Evolutionary conservation across 495 filamentous ascomycete species (phyloP).

Genomic region (Rhypophila decipiens): DNA sequence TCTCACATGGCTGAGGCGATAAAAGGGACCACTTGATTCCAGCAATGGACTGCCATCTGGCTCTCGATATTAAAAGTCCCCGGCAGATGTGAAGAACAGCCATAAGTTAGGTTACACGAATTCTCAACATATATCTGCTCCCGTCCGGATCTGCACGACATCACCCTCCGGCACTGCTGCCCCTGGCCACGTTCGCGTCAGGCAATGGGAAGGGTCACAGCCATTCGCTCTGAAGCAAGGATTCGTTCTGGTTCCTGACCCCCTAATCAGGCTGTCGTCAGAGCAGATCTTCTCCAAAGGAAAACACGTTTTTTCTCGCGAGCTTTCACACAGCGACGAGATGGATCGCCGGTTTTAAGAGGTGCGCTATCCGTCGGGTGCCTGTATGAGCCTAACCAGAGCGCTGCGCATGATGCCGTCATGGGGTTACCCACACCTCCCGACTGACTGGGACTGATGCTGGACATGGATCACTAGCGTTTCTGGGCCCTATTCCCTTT

Average conservation of each 20-base stretch:
- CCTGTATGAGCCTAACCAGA: slow-evolving; percentile 8
- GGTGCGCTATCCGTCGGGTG: slow-evolving; percentile 14
- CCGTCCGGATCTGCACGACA: not conserved
- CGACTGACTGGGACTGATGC: slow-evolving; percentile 12
- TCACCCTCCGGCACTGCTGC: not conserved
- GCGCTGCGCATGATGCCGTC: slow-evolving; percentile 9
- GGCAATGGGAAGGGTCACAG: not conserved
- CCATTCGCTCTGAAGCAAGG: too few species aligned
- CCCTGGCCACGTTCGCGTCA: too few species aligned
- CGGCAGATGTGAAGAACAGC: too few species aligned
- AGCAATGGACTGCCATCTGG: not conserved
- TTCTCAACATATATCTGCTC: not conserved
- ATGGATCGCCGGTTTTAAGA: not conserved
- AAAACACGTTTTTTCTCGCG: not conserved
- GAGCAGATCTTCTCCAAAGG: not conserved
- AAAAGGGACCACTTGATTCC: not conserved
- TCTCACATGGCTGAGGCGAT: too few species aligned
- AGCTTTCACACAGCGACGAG: not conserved
- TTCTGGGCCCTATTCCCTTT: too few species aligned
- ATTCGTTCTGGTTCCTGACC: too few species aligned
- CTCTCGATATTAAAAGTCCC: too few species aligned
- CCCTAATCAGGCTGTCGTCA: too few species aligned
- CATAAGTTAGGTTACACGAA: not conserved
- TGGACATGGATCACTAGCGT: not conserved
- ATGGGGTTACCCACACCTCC: slow-evolving; percentile 6